Conservation (phyloP, 345 rosid species). For the Rhizophora apiculata region DNA sequence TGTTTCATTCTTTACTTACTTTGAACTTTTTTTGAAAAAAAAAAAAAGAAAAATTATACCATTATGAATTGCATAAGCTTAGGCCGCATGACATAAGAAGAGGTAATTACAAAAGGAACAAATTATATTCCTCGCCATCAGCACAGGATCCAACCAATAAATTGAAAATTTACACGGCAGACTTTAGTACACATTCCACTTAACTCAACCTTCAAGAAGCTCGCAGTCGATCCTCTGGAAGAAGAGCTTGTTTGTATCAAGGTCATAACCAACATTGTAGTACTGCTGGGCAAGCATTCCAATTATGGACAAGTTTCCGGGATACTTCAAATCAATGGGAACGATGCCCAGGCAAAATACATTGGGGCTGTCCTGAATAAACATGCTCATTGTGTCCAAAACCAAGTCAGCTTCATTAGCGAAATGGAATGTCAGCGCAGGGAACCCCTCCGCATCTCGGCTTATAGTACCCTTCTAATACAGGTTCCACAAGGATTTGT, state of each 20-base stretch:
- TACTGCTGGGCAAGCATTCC: constrained; percentile 43
- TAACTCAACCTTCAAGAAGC: constrained; percentile 21
- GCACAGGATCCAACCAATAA: too few species aligned
- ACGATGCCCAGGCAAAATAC: constrained; percentile 8
- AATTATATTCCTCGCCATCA: too few species aligned
- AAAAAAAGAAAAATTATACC: too few species aligned
- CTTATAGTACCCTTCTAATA: constrained; percentile 2
- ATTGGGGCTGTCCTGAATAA: background rate
- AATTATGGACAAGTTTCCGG: constrained; percentile 14
- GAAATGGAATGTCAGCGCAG: constrained; percentile 8
- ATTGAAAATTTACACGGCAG: too few species aligned
- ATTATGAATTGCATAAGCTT: too few species aligned
- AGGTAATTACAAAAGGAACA: too few species aligned
- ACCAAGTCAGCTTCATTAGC: constrained; percentile 12
- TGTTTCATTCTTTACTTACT: too few species aligned
- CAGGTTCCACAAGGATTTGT: background rate
- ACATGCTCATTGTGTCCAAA: constrained; percentile 7
- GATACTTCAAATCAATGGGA: constrained; percentile 14
- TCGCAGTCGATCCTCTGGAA: constrained; percentile 38
- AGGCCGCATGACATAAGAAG: too few species aligned
- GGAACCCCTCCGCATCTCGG: constrained; percentile 4
- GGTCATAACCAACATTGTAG: constrained; percentile 35
- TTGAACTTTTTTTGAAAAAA: too few species aligned
- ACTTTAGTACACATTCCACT: too few species aligned
- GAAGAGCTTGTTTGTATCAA: constrained; percentile 9